These are phyloP conservation scores for Guillardia theta DNA, from an alignment of 78 protist species.

Conservation along the genomic window DNA sequence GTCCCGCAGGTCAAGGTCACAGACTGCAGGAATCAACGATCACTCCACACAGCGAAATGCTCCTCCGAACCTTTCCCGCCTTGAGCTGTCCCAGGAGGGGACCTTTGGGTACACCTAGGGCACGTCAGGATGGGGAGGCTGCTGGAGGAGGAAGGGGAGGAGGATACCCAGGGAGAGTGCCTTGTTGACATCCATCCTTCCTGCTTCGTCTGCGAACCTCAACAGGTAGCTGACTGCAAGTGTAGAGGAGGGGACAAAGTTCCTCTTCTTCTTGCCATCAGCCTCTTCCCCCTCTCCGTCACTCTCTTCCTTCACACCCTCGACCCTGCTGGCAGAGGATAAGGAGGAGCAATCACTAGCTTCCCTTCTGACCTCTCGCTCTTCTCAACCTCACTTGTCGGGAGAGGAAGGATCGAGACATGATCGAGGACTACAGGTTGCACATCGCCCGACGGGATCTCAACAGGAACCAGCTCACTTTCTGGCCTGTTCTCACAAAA, in stretches of 20 bases:
- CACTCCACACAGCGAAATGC: not conserved
- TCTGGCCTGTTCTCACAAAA: not conserved
- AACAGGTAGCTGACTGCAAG: not conserved
- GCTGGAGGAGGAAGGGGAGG: not conserved
- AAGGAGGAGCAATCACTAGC: too few species aligned
- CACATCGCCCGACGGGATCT: too few species aligned
- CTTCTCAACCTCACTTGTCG: too few species aligned
- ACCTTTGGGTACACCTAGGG: slow-evolving; percentile 35
- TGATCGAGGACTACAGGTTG: too few species aligned
- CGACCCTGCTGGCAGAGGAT: too few species aligned
- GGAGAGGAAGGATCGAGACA: too few species aligned
- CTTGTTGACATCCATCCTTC: not conserved
- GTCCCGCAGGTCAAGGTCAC: not conserved
- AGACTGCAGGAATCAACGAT: not conserved
- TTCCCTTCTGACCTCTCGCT: too few species aligned
- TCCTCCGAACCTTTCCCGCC: not conserved
- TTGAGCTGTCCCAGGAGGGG: slow-evolving; percentile 39
- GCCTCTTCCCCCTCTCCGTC: too few species aligned
- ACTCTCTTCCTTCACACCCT: too few species aligned
- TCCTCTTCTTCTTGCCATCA: too few species aligned
- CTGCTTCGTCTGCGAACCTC: not conserved
- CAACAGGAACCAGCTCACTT: too few species aligned
- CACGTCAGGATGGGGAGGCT: not conserved
- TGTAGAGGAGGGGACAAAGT: too few species aligned
- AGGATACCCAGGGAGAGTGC: not conserved